Conservation (phyloP, 768 basidiomycete species). For the Agaricus sinodeliciosus region DNA sequence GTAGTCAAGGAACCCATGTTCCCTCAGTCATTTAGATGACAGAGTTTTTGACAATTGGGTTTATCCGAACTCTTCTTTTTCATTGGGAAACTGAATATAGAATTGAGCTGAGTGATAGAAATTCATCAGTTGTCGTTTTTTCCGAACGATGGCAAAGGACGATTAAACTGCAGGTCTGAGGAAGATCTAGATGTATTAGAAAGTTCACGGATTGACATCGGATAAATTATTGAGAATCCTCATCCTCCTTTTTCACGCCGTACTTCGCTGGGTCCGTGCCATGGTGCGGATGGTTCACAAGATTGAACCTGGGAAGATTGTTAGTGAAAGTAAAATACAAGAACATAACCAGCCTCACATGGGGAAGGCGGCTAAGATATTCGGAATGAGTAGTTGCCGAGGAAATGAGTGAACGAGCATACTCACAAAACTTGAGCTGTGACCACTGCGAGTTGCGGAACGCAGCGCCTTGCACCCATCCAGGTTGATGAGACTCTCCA, state of each 20-base stretch:
- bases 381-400: slow-evolving; percentile 4
- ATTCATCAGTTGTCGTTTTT: neutral
- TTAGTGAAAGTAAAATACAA: neutral
- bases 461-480: slow-evolving; percentile 83
- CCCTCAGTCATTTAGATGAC: neutral
- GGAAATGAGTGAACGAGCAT: slow-evolving; percentile 9
- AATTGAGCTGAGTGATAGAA: neutral
- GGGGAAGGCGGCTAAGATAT: slow-evolving; percentile 45
- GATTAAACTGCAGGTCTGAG: neutral
- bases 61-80: neutral
- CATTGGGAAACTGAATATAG: neutral
- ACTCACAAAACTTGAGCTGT: slow-evolving; percentile 87
- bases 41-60: neutral
- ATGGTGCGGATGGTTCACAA: slow-evolving; percentile 86
- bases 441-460: slow-evolving; percentile 86
- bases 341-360: slow-evolving; percentile 5
- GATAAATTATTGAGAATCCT: slow-evolving; percentile 17
- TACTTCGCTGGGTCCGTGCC: slow-evolving; percentile 85
- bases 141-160: neutral
- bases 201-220: neutral
- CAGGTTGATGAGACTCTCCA: slow-evolving; percentile 75
- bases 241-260: slow-evolving; percentile 32
- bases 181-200: slow-evolving; percentile 5
- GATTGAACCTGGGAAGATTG: slow-evolving; percentile 69
- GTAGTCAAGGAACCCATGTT: neutral